Base-by-base conservation (phyloP, 805 yeast species). In the Schizosaccharomyces octosporus region DNA sequence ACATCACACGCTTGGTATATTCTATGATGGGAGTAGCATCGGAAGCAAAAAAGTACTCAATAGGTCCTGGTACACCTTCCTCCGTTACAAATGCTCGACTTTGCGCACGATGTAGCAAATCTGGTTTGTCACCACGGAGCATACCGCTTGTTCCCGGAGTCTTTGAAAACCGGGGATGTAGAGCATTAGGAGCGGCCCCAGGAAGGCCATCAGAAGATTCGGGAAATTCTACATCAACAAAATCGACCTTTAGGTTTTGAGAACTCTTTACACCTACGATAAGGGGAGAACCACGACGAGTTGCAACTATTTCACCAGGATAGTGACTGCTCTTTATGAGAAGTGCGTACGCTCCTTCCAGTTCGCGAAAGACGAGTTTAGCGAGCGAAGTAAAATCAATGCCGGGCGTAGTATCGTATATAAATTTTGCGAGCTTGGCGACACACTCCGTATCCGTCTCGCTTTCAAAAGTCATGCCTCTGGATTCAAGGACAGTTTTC, bases 381-480 rank as follows among this genome's bases (percentile, higher is more conserved):
- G 95, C 89, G 69, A 93, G 79, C 70, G 87, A 88, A 70, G 86
- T 84, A 73, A 93, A 88, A 74, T 93, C 97, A 63, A 85, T 76
- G 29, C 64, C 64, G 65, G 79, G 77, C 69, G 85, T 86, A 64
- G 85, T 77, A 72, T 87, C 94, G 73, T 87, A 93, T 65, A 88
- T 78, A 74, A 87, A 95, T 73, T 87, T 86, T 76, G 86, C 87
- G 69, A 93, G 79, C 74, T 87, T 89, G 67, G 99, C 99, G 71
- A 93, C 93, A 74, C 95, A 86, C 74, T 93, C 99, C 36, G 98
- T 87, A 75, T 93, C 99, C 61, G 99, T 93, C 66, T 90, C 97
- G 62, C 90, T 82, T 72, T 83, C 89, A 71, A 93, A 93, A 63
- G 72, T 72, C 71, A 78, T 83, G 62, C 97, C 97, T 73, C 88